Evolutionary conservation across 2,329 filamentous ascomycete species (phyloP), one percentile per base, ranked within the genome.

Genomic region (Hansfordia pulvinata): DNA sequence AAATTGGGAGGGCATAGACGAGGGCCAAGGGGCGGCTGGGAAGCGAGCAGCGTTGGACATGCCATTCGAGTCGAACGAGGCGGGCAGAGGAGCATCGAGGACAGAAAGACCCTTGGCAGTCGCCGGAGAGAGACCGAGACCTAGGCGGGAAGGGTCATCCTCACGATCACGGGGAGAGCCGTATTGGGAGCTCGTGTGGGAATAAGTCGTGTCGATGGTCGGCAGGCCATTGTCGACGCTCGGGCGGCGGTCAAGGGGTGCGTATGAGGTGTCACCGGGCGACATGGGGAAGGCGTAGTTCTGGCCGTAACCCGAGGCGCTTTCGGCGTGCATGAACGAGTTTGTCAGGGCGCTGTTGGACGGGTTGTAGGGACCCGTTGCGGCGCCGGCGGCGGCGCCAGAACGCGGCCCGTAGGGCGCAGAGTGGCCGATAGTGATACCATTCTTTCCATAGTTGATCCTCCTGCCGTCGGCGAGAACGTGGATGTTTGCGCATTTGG

Each of bases 401-500:
- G 78, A 66, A 40, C 80, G 75, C 41, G 69, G 72, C 43, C 62
- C 76, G 52, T 64, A 77, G 59, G 62, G 73, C 30, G 73, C 51
- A 27, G 64, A 59, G 28, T 60, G 54, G 46, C 59, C 73, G 53
- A 69, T 72, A 33, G 62, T 79, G 60, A 65, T 80, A 58, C 69
- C 69, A 44, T 71, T 71, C 48, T 74, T 75, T 42, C 70, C 65
- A 42, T 77, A 77, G 54, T 94, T 94, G 49, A 96, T 83, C 48
- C 88, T 74, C 43, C 84, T 76, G 33, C 90, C 90, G 53, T 96
- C 86, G 40, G 86, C 85, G 25, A 94, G 76, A 44, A 96, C 80
- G 54, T 98, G 90, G 38, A 92, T 83, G 47, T 96, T 83, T 46
- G 88, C 88, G 63, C 90, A 98, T 57, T 96, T 96, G 36, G 84